Evolutionary conservation across 176 grass and related monocot genomes (phyloP).

Genomic region (Triticum monococcum): DNA sequence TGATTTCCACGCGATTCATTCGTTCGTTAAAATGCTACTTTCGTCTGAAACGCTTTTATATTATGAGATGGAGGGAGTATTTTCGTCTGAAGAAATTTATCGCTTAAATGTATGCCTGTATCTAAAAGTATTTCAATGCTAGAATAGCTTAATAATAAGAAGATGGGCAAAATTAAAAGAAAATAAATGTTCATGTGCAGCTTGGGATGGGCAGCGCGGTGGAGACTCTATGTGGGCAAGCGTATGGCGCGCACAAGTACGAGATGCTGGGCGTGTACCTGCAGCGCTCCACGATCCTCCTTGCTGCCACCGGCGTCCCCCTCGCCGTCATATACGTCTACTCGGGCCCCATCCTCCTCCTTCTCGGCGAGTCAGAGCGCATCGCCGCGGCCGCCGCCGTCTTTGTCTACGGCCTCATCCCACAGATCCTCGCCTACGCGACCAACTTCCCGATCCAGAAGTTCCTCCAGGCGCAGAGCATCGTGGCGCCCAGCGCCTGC

Average conservation of each 20-base stretch:
- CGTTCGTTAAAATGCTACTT: too few relatives aligned
- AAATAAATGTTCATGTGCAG: not conserved
- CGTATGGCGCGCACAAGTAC: constrained; percentile 51
- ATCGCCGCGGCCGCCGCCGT: not conserved
- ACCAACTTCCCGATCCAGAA: constrained; percentile 76
- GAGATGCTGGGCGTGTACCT: constrained; percentile 62
- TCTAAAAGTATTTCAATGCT: too few relatives aligned
- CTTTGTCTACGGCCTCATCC: constrained; percentile 51
- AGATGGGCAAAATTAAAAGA: not conserved
- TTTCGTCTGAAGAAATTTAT: too few relatives aligned
- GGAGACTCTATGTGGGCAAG: constrained; percentile 68
- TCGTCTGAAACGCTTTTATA: too few relatives aligned
- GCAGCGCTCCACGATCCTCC: constrained; percentile 51
- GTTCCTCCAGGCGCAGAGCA: constrained; percentile 80
- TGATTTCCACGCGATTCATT: too few relatives aligned
- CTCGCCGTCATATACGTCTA: constrained; percentile 45
- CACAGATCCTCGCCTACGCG: constrained; percentile 79
- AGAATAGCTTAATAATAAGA: too few relatives aligned
- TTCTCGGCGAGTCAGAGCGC: not conserved
- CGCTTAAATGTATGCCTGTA: too few relatives aligned
- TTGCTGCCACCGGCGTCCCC: constrained; percentile 39
- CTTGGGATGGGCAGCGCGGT: constrained; percentile 78
- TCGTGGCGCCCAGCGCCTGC: constrained; percentile 65
- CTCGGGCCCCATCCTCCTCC: constrained; percentile 31
- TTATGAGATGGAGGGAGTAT: too few relatives aligned